Base-by-base conservation (phyloP, 2,329 filamentous ascomycete species). In the Cyphellophora attinorum region DNA sequence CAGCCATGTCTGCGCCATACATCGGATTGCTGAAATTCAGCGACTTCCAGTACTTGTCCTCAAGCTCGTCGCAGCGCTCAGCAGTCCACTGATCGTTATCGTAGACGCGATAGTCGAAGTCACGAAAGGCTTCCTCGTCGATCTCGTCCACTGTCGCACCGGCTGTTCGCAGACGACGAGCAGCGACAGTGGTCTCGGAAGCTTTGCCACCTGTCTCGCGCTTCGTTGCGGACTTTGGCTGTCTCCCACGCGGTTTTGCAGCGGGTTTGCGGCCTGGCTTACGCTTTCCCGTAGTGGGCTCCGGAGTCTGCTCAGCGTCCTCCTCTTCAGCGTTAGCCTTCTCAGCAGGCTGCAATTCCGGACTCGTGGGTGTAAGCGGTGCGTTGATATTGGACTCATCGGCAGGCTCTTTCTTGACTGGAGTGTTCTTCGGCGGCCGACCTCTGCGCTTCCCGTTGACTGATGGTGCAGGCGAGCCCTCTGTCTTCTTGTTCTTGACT, bases 21-120 rank as follows among this genome's bases (percentile, higher is more conserved):
- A 98, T 75, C 0, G 91, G 91, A 37, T 85, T 80, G 30, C 89
- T 93, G 60, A 93, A 98, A 14, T 88, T 95, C 42, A 98, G 70
- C 1, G 85, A 94, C 61, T 93, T 95, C 91, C 91, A 98, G 62
- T 98, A 98, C 28, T 80, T 81, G 34, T 85, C 81, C 59, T 98
- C 91, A 5, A 98, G 71, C 55, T 98, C 91, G 48, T 93, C 85
- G 54, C 91, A 96, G 40, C 93, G 75, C 57, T 96, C 89, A 0
- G 81, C 72, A 0, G 86, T 93, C 55, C 82, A 98, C 35, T 96
- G 85, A 5, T 88, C 83, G 19, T 85, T 73, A 46, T 74, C 70
- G 30, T 89, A 79, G 60, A 95, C 81, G 31, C 76, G 78, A 56
- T 96, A 96, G 54, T 96, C 82, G 55, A 93, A 98, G 46, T 81